Evolutionary conservation across 345 rosid genomes (phyloP), one percentile per base, ranked within the genome.

Genomic region (Hypericum androsaemum): DNA sequence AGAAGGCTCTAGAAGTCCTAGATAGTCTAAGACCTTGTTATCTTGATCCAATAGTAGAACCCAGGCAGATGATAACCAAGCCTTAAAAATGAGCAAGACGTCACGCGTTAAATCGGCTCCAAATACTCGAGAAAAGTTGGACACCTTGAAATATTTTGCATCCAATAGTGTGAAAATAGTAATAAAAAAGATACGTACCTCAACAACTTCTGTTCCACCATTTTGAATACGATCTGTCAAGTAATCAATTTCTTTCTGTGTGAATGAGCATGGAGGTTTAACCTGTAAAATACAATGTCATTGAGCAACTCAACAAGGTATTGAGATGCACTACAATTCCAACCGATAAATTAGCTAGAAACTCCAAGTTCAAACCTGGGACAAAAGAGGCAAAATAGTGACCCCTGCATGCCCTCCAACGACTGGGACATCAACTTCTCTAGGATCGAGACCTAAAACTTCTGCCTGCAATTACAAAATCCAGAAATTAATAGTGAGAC

Each of bases 321-420:
- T 22, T 22, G 32, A 22, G 32, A 22, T 22, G 4, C 32, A 22
- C 32, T 4, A 22, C 14, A 44, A 50, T 7, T 43, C 9, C 49
- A 39, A 13, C n/a, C n/a, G 32, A 17, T 13, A 53, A 15, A 38
- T 16, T 40, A 53, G 43, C 40, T 39, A 37, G 59, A 22, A 22
- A 22, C 32, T 22, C 32, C 32, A 22, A 22, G 14, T 37, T 39
- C 17, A 63, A 48, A 86, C 98, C 90, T 88, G 98, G 47, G 99
- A 94, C 54, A 88, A 53, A 52, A 92, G 88, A 50, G 99, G 99
- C 78, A 92, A 76, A 41, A 88, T 88, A 12, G 99, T 88, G 60
- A 88, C 89, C 59, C 97, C 97, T 0, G 97, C 72, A 61, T 94
- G 99, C 56, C 99, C 99, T 15, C 94, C 99, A 47, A 88, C 90